These are phyloP conservation scores for Pestalotiopsis sp. DNA, from an alignment of 2,329 filamentous ascomycete species.

Conservation along the genomic window DNA sequence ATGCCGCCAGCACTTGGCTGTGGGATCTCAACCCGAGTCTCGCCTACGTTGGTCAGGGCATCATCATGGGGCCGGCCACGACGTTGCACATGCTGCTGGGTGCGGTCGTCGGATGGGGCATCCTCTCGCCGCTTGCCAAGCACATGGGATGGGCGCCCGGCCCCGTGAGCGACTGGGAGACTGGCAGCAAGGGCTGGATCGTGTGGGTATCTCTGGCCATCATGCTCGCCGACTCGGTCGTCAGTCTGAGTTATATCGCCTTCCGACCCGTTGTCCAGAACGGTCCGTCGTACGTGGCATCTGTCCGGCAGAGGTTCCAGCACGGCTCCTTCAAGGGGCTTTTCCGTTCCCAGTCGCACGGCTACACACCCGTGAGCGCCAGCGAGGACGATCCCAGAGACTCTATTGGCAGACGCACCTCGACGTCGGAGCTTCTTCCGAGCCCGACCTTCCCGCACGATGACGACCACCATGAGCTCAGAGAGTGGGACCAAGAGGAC, in stretches of 20 bases:
- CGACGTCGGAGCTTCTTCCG: slow-evolving; percentile 21
- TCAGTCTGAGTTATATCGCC: slow-evolving; percentile 82
- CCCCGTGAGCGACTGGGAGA: slow-evolving; percentile 84
- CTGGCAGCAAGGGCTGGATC: slow-evolving; percentile 96
- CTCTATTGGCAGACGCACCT: slow-evolving; percentile 20
- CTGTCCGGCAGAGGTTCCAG: slow-evolving; percentile 23
- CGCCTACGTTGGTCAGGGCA: slow-evolving; percentile 96
- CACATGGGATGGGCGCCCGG: slow-evolving; percentile 87
- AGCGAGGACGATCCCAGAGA: slow-evolving; percentile 26
- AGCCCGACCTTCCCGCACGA: slow-evolving; percentile 22
- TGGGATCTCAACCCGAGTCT: slow-evolving; percentile 97
- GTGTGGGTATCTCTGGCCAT: slow-evolving; percentile 96
- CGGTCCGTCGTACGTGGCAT: slow-evolving; percentile 30
- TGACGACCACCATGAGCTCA: slow-evolving; percentile 26
- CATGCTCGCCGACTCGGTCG: slow-evolving; percentile 91
- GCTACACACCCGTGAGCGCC: slow-evolving; percentile 25
- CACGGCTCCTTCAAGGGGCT: slow-evolving; percentile 24
- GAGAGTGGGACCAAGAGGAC: slow-evolving; percentile 65
- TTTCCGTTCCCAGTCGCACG: slow-evolving; percentile 22
- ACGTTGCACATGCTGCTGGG: slow-evolving; percentile 95
- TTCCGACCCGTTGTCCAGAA: slow-evolving; percentile 62
- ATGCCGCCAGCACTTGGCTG: slow-evolving; percentile 79
- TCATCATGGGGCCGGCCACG: slow-evolving; percentile 97
- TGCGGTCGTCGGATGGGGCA: slow-evolving; percentile 85
- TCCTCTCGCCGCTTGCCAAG: slow-evolving; percentile 89